Percentiles rank a stretch among this genome's conserved stretches.
These are phyloP conservation scores for Lumnitzera racemosa DNA, from an alignment of 345 rosid species.

Conservation along the genomic window DNA sequence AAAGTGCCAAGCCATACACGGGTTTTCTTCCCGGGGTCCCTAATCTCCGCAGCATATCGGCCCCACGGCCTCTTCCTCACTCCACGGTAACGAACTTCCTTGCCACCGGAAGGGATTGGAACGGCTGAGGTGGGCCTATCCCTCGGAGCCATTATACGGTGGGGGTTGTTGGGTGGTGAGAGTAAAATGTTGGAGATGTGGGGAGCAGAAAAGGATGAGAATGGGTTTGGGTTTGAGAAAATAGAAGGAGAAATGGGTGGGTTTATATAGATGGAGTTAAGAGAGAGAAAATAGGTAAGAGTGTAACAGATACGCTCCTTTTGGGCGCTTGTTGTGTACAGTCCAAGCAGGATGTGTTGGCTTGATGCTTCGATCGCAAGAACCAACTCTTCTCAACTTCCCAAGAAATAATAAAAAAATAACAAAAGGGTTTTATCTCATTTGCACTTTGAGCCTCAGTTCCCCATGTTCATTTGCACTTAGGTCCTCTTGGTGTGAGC, in stretches of 20 bases:
- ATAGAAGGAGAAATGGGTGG: neutral
- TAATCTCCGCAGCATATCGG: conserved; percentile 93
- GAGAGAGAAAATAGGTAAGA: neutral
- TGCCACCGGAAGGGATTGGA: conserved; percentile 9
- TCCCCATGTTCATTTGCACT: too few relatives aligned
- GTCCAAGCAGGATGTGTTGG: conserved; percentile 9
- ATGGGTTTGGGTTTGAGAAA: neutral
- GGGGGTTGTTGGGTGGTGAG: neutral
- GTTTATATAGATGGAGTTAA: neutral
- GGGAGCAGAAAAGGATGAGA: neutral
- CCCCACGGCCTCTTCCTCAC: conserved; percentile 96
- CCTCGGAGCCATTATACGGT: conserved; percentile 38
- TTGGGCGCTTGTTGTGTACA: conserved; percentile 21
- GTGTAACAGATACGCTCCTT: conserved; percentile 14
- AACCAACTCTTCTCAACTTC: neutral
- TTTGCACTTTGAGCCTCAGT: too few relatives aligned
- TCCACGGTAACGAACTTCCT: conserved; percentile 78
- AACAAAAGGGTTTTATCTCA: too few relatives aligned
- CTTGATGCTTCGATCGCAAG: conserved; percentile 9
- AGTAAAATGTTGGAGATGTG: neutral
- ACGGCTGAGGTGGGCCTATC: conserved; percentile 22
- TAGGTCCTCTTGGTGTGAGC: too few relatives aligned
- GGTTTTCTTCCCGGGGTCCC: conserved; percentile 89
- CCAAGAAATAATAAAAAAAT: too few relatives aligned
- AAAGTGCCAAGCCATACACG: conserved; percentile 95